Conservation (phyloP, 2,329 filamentous ascomycete species). For the Colletotrichum liriopes region DNA sequence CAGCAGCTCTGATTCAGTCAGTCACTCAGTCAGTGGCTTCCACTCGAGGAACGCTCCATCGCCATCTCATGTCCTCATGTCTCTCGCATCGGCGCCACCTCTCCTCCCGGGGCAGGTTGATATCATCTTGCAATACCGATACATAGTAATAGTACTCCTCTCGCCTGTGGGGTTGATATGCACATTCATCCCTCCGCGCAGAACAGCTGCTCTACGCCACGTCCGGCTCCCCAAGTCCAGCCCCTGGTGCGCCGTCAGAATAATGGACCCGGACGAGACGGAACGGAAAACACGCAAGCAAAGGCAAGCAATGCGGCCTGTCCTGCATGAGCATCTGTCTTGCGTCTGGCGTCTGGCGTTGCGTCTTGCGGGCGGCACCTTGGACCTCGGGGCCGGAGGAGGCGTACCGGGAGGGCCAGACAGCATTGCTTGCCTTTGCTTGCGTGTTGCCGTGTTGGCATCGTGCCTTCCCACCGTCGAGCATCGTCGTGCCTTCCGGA, state of each 20-base stretch:
- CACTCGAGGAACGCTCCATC: not conserved
- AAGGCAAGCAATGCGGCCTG: conserved; percentile 22
- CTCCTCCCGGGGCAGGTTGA: too few species aligned
- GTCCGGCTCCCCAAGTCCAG: not conserved
- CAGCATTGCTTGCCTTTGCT: too few species aligned
- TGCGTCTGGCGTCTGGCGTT: not conserved
- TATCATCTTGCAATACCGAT: too few species aligned
- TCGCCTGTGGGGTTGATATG: too few species aligned
- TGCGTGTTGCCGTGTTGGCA: not conserved
- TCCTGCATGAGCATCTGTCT: conserved; percentile 13
- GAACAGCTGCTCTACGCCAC: conserved; percentile 12
- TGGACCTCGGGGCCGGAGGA: not conserved
- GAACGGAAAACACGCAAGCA: conserved; percentile 32
- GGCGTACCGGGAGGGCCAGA: conserved; percentile 12
- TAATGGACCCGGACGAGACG: conserved; percentile 32
- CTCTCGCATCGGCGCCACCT: not conserved
- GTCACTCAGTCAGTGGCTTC: not conserved
- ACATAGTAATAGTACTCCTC: too few species aligned
- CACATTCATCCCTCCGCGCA: conserved; percentile 16
- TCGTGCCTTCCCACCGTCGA: not conserved
- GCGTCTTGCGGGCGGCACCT: not conserved
- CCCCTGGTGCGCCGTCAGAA: conserved; percentile 7
- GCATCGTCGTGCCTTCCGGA: not conserved
- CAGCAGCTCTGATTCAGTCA: not conserved
- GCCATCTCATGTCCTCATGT: not conserved